These are phyloP conservation scores for Periglandula ipomoeae DNA, from an alignment of 2,329 filamentous ascomycete species.

Conservation along the genomic window DNA sequence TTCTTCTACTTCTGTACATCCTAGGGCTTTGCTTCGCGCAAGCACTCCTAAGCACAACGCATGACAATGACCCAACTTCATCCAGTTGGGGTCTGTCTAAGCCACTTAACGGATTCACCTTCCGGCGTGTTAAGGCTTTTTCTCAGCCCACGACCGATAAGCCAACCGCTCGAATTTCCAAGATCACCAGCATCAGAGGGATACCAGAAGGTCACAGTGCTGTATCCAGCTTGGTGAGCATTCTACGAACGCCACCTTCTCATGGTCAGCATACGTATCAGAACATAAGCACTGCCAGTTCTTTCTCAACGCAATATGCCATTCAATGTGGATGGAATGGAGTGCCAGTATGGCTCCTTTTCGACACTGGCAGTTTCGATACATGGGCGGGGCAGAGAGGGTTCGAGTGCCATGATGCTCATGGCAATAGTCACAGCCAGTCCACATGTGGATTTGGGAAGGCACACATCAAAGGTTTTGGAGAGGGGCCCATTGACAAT, in stretches of 20 bases:
- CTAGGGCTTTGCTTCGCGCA: constrained; percentile 7
- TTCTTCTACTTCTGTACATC: constrained; percentile 1
- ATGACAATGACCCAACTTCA: not conserved
- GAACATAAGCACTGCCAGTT: constrained; percentile 28
- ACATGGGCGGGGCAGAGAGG: constrained; percentile 36
- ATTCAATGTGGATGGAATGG: constrained; percentile 31
- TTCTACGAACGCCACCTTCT: constrained; percentile 11
- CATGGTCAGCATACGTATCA: constrained; percentile 19
- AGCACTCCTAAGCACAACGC: not conserved
- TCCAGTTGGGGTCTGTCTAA: constrained; percentile 23
- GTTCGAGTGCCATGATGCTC: constrained; percentile 32
- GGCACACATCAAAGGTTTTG: constrained; percentile 29
- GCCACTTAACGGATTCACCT: constrained; percentile 28
- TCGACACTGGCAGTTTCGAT: constrained; percentile 44
- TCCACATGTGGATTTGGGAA: constrained; percentile 32
- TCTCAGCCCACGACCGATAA: constrained; percentile 19
- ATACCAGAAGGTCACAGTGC: constrained; percentile 16
- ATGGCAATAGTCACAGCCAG: constrained; percentile 21
- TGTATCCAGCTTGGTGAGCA: constrained; percentile 20
- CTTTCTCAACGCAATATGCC: constrained; percentile 33
- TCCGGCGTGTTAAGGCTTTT: constrained; percentile 24
- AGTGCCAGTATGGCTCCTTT: constrained; percentile 29
- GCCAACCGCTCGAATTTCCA: constrained; percentile 21
- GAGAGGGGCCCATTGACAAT: constrained; percentile 26
- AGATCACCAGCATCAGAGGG: constrained; percentile 22